Base-by-base conservation (phyloP, 495 filamentous ascomycete genomes). In the Bathelium albidoporum region DNA sequence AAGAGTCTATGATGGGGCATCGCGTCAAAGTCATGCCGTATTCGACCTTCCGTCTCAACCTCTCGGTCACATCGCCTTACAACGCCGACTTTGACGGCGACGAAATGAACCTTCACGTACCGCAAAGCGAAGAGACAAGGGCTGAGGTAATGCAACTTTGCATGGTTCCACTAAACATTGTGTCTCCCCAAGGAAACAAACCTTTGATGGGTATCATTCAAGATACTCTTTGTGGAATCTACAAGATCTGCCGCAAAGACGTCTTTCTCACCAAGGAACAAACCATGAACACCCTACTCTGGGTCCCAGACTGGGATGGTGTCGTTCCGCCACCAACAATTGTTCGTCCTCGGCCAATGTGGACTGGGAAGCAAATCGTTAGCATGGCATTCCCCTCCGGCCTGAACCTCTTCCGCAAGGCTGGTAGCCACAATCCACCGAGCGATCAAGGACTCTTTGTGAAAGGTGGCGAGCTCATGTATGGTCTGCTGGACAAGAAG, bases 1-100 rank as follows among this genome's bases (percentile, higher is more conserved):
- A 99, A 74, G 94, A 99, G 71, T 97, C 94, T 64, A 99, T 99
- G 94, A 99, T 99, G 94, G 94, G 89, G 75, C 94, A 99, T 78
- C 85, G 91, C 60, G 93, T 99, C 43, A 86, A 87, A 34, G 94
- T 99, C 45, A 96, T 99, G 94, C 94, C 94, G 0, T 99, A 93
- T 74, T 99, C 94, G 2, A 99, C 94, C 1, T 99, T 99, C 80
- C 84, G 94, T 34, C 81, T 99, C 26, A 99, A 99, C 69, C 75
- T 99, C 64, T 99, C 94, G 0, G 94, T 99, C 69, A 99, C 94
- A 0, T 93, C 91, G 45, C 94, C 94, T 1, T 99, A 99, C 79
- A 99, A 99, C 75, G 94, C 94, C 65, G 94, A 99, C 86, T 99
- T 99, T 72, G 94, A 99, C 72, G 94, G 94, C 67, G 94, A 99